Evolutionary conservation across 257 asterid genomes (phyloP).

Genomic region (Solanum rostratum): DNA sequence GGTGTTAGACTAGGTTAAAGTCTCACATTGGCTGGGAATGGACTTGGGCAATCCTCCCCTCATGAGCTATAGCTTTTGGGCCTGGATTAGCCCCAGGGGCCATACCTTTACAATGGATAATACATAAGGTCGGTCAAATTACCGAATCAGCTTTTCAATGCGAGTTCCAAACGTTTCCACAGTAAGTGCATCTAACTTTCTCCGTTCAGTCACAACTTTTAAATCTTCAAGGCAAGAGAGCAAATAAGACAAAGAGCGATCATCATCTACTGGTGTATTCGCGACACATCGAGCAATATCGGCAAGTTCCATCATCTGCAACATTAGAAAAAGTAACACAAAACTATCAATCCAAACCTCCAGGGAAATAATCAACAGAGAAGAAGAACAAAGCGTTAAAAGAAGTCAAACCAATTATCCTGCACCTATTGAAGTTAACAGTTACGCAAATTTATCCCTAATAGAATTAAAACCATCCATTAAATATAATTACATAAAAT

Average conservation of each 20-base stretch:
- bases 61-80: neutral
- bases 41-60: neutral
- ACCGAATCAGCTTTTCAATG: conserved; percentile 92
- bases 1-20: neutral
- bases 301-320: conserved; percentile 95
- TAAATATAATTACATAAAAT: neutral
- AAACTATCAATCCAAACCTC: neutral
- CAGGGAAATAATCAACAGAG: neutral
- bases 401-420: neutral
- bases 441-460: neutral
- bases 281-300: conserved; percentile 97
- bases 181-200: conserved; percentile 87
- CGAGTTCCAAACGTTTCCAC: conserved; percentile 99
- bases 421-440: neutral
- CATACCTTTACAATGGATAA: neutral
- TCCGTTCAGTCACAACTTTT: conserved; percentile 70
- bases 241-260: conserved; percentile 63
- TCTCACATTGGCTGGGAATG: neutral
- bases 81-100: neutral
- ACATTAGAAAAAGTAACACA: neutral
- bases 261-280: conserved; percentile 81
- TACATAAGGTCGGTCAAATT: conserved; percentile 3
- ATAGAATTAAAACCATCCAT: neutral
- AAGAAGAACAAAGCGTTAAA: neutral
- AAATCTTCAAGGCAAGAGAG: conserved; percentile 94